phyloP scores from a whole-genome alignment of 2,329 filamentous ascomycete genomes.

The Hypoxylon sp. region DNA sequence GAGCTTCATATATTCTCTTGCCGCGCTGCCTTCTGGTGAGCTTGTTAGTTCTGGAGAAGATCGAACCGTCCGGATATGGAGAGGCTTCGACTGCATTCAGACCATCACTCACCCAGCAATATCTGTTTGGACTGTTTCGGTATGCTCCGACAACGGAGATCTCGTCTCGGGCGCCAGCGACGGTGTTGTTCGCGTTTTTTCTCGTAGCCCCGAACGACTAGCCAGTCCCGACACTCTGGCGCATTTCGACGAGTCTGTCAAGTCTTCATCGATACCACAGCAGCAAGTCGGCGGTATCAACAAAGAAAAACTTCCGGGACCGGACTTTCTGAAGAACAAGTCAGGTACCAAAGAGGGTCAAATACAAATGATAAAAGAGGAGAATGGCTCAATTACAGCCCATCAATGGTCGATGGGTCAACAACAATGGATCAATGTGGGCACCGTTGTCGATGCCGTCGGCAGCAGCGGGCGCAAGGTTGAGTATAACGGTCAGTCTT shows the following conservation, averaged over 20 bases:
- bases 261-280: constrained; percentile 86
- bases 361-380: constrained; percentile 89
- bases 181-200: constrained; percentile 87
- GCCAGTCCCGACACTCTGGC: constrained; percentile 78
- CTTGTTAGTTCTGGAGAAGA: constrained; percentile 94
- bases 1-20: constrained; percentile 92
- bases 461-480: constrained; percentile 86
- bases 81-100: constrained; percentile 84
- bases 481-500: constrained; percentile 85
- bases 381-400: constrained; percentile 85
- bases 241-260: constrained; percentile 86
- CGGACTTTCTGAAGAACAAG: constrained; percentile 85
- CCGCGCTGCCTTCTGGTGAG: constrained; percentile 84
- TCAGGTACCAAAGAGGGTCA: constrained; percentile 96
- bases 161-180: constrained; percentile 96
- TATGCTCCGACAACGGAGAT: constrained; percentile 84
- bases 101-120: constrained; percentile 98
- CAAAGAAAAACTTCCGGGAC: constrained; percentile 90
- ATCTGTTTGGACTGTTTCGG: constrained; percentile 95
- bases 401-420: constrained; percentile 86
- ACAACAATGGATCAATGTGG: constrained; percentile 86
- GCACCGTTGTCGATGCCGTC: constrained; percentile 92
- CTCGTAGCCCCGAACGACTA: constrained; percentile 75
- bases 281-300: constrained; percentile 88
- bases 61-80: constrained; percentile 93